Evolutionary conservation across 2,329 filamentous ascomycete species (phyloP).

Genomic region (Diaporthe humulicola): DNA sequence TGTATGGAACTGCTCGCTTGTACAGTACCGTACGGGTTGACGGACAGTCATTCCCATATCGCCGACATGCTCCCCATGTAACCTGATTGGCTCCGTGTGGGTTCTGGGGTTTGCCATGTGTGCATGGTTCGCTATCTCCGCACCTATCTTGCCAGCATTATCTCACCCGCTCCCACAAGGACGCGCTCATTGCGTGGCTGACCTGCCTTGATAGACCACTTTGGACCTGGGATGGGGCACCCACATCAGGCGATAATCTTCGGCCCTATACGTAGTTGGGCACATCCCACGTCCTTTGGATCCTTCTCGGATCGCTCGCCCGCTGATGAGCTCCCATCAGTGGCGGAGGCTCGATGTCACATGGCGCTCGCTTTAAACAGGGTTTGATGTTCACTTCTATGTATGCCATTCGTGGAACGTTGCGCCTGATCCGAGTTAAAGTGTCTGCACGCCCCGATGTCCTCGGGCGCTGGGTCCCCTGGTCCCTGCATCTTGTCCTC

Average conservation of each 20-base stretch:
- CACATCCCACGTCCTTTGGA: not conserved
- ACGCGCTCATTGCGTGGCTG: constrained; percentile 1
- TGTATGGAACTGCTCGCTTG: not conserved
- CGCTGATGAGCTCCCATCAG: not conserved
- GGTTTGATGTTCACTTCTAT: not conserved
- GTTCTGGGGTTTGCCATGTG: not conserved
- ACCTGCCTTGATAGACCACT: constrained; percentile 5
- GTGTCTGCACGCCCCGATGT: constrained; percentile 33
- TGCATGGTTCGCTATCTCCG: constrained; percentile 13
- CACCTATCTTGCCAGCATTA: not conserved
- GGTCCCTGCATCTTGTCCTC: constrained; percentile 2
- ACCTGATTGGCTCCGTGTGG: constrained; percentile 3
- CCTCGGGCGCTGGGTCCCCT: constrained; percentile 3
- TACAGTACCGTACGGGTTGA: not conserved
- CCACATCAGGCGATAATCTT: constrained; percentile 9
- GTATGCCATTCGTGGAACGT: not conserved
- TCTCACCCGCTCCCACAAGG: not conserved
- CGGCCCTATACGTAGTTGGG: not conserved
- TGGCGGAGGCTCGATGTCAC: not conserved
- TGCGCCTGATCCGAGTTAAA: constrained; percentile 28
- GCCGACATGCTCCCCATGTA: not conserved
- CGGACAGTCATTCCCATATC: not conserved
- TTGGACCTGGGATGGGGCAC: not conserved
- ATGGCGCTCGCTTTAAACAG: constrained; percentile 5
- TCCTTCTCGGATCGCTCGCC: not conserved